phyloP scores from a whole-genome alignment of 2,329 filamentous ascomycete species.

The Chrysosporium queenslandicum region DNA sequence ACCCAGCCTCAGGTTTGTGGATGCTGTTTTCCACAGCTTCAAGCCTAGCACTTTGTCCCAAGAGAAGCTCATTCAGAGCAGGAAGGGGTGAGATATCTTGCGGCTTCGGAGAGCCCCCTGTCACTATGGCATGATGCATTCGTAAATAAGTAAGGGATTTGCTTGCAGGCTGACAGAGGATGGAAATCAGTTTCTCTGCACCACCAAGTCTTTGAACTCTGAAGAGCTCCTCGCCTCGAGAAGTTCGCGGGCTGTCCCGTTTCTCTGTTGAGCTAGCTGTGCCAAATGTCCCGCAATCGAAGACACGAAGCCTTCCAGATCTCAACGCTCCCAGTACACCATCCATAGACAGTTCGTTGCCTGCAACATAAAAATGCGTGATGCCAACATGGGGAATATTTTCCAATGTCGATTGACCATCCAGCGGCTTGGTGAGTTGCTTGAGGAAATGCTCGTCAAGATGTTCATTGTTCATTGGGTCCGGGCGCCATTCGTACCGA shows the following conservation, averaged over 20 bases:
- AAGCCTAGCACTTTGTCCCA: not conserved
- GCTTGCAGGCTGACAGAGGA: constrained; percentile 40
- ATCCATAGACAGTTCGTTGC: constrained; percentile 47
- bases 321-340: constrained; percentile 45
- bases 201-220: constrained; percentile 35
- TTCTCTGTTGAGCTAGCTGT: constrained; percentile 11
- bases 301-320: constrained; percentile 44
- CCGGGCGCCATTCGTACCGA: constrained; percentile 17
- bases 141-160: constrained; percentile 45
- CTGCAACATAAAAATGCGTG: constrained; percentile 51
- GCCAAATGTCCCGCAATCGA: constrained; percentile 45
- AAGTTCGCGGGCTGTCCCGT: not conserved
- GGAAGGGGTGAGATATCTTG: not conserved
- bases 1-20: not conserved
- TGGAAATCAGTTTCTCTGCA: constrained; percentile 46
- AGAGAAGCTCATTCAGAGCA: not conserved
- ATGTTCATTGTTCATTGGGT: constrained; percentile 36
- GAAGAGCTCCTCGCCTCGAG: constrained; percentile 17
- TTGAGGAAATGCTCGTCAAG: constrained; percentile 45
- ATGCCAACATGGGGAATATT: constrained; percentile 46
- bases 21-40: not conserved
- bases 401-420: constrained; percentile 47
- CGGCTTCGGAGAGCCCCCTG: constrained; percentile 23
- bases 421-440: constrained; percentile 41
- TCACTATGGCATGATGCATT: constrained; percentile 47